These are phyloP conservation scores for Miscanthus lutarioriparius DNA, from an alignment of 176 grass and related monocot species.

Conservation along the genomic window DNA sequence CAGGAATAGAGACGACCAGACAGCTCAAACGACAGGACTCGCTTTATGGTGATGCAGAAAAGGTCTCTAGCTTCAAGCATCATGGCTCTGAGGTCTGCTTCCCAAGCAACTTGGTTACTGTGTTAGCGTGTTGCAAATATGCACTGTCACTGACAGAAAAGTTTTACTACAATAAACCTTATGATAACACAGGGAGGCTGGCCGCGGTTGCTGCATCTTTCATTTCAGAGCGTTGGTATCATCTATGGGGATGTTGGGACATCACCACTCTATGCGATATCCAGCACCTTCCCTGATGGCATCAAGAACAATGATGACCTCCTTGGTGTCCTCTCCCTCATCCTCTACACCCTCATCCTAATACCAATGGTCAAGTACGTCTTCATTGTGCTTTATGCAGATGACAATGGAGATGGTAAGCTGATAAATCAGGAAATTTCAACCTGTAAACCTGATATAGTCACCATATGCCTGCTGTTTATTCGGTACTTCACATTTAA, in stretches of 20 bases:
- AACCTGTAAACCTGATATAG: neutral
- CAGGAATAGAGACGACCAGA: neutral
- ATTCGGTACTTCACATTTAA: neutral
- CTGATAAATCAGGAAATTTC: neutral
- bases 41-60: conserved; percentile 50
- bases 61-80: conserved; percentile 32
- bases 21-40: conserved; percentile 50
- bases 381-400: conserved; percentile 69
- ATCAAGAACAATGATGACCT: conserved; percentile 52
- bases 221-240: conserved; percentile 72
- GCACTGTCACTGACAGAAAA: neutral
- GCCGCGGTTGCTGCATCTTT: conserved; percentile 45
- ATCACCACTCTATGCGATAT: conserved; percentile 65
- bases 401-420: conserved; percentile 78
- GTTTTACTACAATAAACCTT: neutral
- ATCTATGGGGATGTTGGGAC: conserved; percentile 86
- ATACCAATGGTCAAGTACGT: conserved; percentile 75
- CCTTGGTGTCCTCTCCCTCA: conserved; percentile 63
- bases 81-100: conserved; percentile 42
- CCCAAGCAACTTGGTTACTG: neutral
- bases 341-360: conserved; percentile 65
- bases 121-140: neutral
- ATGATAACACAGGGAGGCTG: conserved; percentile 39
- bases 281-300: conserved; percentile 62
- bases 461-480: neutral